A percentile compares a stretch with the other conserved stretches of the same genome.
These are phyloP conservation scores for Talaromyces funiculosus DNA, from an alignment of 2,329 filamentous ascomycete species.

Conservation along the genomic window DNA sequence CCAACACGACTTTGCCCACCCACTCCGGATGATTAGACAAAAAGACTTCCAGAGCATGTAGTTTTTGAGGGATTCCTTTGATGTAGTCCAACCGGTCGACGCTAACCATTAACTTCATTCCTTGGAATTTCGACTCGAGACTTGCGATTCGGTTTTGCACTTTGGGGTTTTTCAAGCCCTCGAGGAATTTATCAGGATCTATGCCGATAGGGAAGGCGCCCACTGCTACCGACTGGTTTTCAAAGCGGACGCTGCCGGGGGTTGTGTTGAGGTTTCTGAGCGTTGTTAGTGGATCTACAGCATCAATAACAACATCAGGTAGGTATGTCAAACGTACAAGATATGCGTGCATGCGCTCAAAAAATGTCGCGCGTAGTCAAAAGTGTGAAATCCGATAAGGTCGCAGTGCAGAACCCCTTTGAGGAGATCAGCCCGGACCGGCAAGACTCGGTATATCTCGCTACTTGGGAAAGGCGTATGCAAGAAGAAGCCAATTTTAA, in stretches of 20 bases:
- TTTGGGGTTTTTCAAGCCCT: constrained; percentile 76
- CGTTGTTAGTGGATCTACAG: constrained; percentile 12
- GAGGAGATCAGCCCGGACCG: constrained; percentile 83
- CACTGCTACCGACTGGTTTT: constrained; percentile 81
- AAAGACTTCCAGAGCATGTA: constrained; percentile 95
- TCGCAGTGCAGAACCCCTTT: constrained; percentile 87
- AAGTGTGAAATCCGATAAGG: constrained; percentile 95
- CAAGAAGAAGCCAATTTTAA: constrained; percentile 97
- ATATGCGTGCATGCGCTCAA: constrained; percentile 94
- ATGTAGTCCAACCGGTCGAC: constrained; percentile 98
- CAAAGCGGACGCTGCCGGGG: constrained; percentile 87
- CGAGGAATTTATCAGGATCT: constrained; percentile 91
- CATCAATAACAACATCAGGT: not conserved
- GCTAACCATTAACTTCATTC: constrained; percentile 92
- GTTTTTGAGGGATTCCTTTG: constrained; percentile 96
- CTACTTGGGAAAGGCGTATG: constrained; percentile 96
- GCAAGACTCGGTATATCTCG: constrained; percentile 93
- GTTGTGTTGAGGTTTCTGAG: constrained; percentile 59
- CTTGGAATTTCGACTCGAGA: constrained; percentile 84
- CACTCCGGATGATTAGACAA: constrained; percentile 94
- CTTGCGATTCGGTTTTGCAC: constrained; percentile 83
- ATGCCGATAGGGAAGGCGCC: constrained; percentile 98
- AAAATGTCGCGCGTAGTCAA: constrained; percentile 98
- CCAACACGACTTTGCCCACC: constrained; percentile 94
- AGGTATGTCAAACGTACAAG: constrained; percentile 48